A percentile compares a stretch with the other conserved stretches of the same genome.
Conservation (phyloP, 2,329 filamentous ascomycete genomes). For the Colletotrichum abscissum region DNA sequence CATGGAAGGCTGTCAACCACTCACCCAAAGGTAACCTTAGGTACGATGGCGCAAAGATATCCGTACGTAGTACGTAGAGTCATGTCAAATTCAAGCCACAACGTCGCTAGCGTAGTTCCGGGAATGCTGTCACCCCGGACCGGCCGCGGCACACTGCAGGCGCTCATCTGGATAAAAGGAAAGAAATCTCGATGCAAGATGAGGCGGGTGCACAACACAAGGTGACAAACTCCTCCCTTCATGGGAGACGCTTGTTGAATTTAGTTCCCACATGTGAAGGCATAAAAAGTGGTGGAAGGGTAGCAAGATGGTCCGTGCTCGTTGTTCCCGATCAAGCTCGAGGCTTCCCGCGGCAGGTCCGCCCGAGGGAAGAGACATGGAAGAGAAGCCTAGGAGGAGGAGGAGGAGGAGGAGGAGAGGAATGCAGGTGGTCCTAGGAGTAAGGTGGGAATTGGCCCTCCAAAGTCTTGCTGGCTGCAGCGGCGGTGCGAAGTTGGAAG, state of each 20-base stretch:
- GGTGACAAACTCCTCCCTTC: not conserved
- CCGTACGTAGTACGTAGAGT: not conserved
- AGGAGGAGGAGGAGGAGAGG: not conserved
- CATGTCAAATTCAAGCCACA: not conserved
- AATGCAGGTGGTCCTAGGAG: not conserved
- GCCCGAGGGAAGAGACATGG: slow-evolving; percentile 16
- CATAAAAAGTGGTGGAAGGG: not conserved
- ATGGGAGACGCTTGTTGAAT: not conserved
- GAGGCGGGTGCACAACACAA: not conserved
- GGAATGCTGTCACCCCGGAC: not conserved
- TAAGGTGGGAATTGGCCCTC: too few relatives aligned
- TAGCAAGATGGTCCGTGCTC: slow-evolving; percentile 21
- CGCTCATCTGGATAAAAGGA: not conserved
- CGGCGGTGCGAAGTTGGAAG: not conserved
- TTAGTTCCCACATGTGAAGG: slow-evolving; percentile 18
- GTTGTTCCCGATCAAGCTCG: slow-evolving; percentile 5
- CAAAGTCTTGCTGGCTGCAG: too few relatives aligned
- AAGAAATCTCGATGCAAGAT: not conserved
- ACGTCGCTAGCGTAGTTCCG: not conserved
- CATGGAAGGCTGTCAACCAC: not conserved
- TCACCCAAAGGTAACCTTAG: too few relatives aligned
- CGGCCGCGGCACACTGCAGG: not conserved
- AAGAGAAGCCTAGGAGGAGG: not conserved
- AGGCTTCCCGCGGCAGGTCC: slow-evolving; percentile 20
- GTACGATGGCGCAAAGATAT: not conserved